Conservation (phyloP, 768 basidiomycete species). For the Russula vinacea region DNA sequence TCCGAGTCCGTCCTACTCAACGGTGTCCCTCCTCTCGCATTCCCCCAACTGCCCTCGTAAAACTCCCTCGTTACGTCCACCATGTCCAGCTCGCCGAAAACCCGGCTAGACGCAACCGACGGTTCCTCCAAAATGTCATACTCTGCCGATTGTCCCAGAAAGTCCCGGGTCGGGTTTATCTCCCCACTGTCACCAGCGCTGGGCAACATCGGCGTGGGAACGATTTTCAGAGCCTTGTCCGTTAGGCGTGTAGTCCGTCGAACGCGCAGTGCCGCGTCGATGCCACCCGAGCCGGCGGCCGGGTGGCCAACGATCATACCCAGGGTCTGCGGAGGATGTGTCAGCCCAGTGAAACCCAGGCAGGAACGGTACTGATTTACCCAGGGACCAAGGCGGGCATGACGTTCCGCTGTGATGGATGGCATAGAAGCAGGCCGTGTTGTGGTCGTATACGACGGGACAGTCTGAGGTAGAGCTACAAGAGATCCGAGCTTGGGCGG, state of each 20-base stretch:
- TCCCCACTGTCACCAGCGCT: background rate
- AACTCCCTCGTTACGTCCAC: conserved; percentile 10
- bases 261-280: background rate
- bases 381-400: conserved; percentile 26
- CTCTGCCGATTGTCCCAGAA: conserved; percentile 3
- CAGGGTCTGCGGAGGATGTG: conserved; percentile 7
- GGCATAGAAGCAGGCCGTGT: conserved; percentile 17
- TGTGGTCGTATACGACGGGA: conserved; percentile 19
- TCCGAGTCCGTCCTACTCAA: background rate
- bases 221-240: conserved; percentile 6
- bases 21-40: background rate
- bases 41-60: background rate
- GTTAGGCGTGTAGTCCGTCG: conserved; percentile 15
- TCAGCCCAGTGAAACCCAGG: conserved; percentile 1
- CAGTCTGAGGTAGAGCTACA: conserved; percentile 8
- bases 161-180: background rate
- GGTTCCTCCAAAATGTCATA: conserved; percentile 21
- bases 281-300: background rate
- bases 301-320: conserved; percentile 19
- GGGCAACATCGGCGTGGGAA: background rate
- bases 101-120: background rate
- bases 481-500: conserved; percentile 11
- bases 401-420: conserved; percentile 22
- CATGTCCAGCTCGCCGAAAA: conserved; percentile 8
- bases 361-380: conserved; percentile 3